phyloP scores from a whole-genome alignment of 345 rosid genomes.

The Salix koriyanagi region DNA sequence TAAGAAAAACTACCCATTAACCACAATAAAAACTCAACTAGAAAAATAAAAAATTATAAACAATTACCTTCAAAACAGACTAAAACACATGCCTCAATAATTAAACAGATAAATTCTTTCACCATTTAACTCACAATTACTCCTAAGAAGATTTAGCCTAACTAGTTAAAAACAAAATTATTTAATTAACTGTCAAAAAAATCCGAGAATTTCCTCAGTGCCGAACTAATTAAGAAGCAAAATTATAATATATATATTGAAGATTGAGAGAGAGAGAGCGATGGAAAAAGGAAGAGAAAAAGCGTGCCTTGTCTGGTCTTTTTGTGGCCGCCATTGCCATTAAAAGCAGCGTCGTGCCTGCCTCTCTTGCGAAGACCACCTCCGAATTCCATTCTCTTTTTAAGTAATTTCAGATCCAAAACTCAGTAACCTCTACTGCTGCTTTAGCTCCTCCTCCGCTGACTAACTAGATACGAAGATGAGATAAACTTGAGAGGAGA shows the following conservation, averaged over 20 bases:
- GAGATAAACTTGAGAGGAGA: neutral
- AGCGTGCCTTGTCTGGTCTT: slow-evolving; percentile 50
- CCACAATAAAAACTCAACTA: neutral
- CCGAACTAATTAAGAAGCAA: neutral
- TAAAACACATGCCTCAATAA: neutral
- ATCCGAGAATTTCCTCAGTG: neutral
- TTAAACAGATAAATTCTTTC: neutral
- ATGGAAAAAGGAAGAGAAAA: neutral
- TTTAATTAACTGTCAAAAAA: neutral
- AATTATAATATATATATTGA: neutral
- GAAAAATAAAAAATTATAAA: neutral
- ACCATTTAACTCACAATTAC: neutral
- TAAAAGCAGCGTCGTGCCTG: slow-evolving; percentile 46
- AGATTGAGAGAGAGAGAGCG: neutral
- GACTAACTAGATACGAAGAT: neutral
- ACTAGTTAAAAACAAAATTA: too few species aligned
- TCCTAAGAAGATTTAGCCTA: neutral
- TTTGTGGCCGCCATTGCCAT: slow-evolving; percentile 69
- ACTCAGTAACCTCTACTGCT: neutral
- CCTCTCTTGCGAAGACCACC: slow-evolving; percentile 30
- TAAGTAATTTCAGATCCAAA: neutral
- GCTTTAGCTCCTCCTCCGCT: neutral
- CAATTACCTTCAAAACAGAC: neutral
- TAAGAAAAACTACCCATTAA: neutral
- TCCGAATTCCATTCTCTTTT: slow-evolving; percentile 17